Conservation (phyloP, 306 rosid species). For the Gastrolobium bilobum region DNA sequence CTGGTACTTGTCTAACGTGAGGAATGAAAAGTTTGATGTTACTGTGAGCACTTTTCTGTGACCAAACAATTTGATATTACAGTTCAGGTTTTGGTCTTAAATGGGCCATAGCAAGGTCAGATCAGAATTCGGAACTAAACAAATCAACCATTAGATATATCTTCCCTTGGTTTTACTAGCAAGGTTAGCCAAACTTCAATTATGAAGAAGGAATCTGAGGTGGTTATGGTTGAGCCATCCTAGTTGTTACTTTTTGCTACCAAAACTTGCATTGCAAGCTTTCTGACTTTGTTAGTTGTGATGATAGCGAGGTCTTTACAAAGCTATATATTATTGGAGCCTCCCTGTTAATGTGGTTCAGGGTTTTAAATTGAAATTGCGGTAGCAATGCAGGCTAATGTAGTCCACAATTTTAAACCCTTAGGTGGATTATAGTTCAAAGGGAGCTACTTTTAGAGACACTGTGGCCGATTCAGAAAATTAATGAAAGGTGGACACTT, state of each 20-base stretch:
- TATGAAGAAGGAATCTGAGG: slow-evolving; percentile 33
- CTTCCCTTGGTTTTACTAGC: neutral
- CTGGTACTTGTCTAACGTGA: slow-evolving; percentile 15
- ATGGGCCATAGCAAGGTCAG: neutral
- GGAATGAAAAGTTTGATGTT: slow-evolving; percentile 22
- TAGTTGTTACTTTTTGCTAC: slow-evolving; percentile 44
- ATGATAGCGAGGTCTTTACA: no score
- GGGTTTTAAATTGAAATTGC: no score
- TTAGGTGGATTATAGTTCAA: no score
- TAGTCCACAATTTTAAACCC: no score
- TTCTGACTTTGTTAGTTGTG: no score
- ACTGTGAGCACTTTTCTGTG: slow-evolving; percentile 10
- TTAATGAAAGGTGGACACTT: no score
- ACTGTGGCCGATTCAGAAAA: no score
- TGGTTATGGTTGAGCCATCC: slow-evolving; percentile 64
- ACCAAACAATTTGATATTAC: neutral
- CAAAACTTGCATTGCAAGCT: neutral
- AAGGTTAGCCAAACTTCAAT: slow-evolving; percentile 22
- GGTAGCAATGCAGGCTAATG: no score
- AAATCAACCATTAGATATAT: slow-evolving; percentile 24
- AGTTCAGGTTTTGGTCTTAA: neutral
- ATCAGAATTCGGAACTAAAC: neutral
- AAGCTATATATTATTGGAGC: no score
- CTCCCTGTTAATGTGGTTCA: no score
- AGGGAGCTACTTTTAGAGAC: no score